Percentiles rank a stretch among this genome's conserved stretches.
Conservation (phyloP, 192 early-diverging fungal genomes). For the Gigaspora rosea region DNA sequence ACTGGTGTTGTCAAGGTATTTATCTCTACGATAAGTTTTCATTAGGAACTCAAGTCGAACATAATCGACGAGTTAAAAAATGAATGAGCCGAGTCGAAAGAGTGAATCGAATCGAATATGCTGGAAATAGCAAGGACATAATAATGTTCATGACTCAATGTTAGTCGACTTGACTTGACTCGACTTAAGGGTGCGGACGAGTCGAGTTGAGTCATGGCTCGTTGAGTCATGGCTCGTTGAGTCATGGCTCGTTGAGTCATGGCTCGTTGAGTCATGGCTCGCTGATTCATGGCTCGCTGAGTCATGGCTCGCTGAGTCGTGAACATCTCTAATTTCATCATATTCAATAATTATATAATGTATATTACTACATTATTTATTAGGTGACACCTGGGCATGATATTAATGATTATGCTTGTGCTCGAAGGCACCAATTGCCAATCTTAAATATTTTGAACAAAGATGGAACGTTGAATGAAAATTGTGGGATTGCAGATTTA, state of each 20-base stretch:
- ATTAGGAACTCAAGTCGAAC: background rate
- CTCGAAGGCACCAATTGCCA: conserved; percentile 77
- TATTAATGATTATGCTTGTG: conserved; percentile 86
- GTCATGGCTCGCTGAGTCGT: too few species aligned
- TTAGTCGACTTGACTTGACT: too few species aligned
- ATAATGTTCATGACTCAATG: too few species aligned
- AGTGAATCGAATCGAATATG: too few species aligned
- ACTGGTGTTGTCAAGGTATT: conserved; percentile 92
- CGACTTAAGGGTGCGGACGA: too few species aligned
- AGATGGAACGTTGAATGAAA: conserved; percentile 78
- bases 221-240: background rate
- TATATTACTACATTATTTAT: conserved; percentile 1
- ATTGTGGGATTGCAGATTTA: conserved; percentile 60
- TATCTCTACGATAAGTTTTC: background rate
- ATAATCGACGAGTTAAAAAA: background rate
- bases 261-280: background rate
- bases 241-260: background rate
- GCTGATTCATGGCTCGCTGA: too few species aligned
- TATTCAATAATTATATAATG: background rate
- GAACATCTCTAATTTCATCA: background rate
- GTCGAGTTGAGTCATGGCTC: too few species aligned
- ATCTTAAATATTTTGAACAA: conserved; percentile 86
- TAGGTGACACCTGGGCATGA: conserved; percentile 97
- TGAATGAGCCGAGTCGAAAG: too few species aligned
- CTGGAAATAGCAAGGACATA: too few species aligned